phyloP scores from a whole-genome alignment of 345 rosid genomes.

The Anacardium occidentale region DNA sequence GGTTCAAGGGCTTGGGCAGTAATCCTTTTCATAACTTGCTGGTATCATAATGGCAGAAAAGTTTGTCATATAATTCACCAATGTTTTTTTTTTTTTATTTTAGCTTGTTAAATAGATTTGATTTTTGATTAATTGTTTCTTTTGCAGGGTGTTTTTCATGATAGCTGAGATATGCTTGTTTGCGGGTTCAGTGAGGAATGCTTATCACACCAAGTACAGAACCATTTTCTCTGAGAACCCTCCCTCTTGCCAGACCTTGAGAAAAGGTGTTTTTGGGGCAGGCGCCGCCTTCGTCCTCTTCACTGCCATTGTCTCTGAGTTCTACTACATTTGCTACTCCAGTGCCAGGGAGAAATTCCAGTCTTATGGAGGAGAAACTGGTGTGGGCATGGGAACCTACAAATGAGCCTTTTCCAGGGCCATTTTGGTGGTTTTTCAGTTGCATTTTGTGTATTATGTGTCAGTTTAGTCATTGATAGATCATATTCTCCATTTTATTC shows the following conservation, averaged over 20 bases:
- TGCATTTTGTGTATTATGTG: slow-evolving; percentile 22
- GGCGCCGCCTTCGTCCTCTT: slow-evolving; percentile 86
- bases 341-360: slow-evolving; percentile 63
- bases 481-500: slow-evolving; percentile 15
- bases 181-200: slow-evolving; percentile 86
- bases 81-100: background rate
- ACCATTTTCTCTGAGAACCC: slow-evolving; percentile 57
- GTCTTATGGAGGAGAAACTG: slow-evolving; percentile 46
- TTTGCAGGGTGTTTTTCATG: slow-evolving; percentile 70
- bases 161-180: slow-evolving; percentile 80
- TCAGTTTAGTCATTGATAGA: slow-evolving; percentile 16
- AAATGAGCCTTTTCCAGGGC: slow-evolving; percentile 32
- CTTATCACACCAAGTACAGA: slow-evolving; percentile 86
- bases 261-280: slow-evolving; percentile 88
- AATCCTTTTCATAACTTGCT: slow-evolving; percentile 78
- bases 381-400: slow-evolving; percentile 59
- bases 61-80: background rate
- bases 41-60: slow-evolving; percentile 38
- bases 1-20: slow-evolving; percentile 90
- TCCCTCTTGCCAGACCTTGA: slow-evolving; percentile 74
- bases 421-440: slow-evolving; percentile 9
- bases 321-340: slow-evolving; percentile 70
- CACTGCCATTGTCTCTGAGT: slow-evolving; percentile 67
- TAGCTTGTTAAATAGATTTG: background rate
- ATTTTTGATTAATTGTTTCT: background rate